These are phyloP conservation scores for Erythrobasidium hasegawianum DNA, from an alignment of 1,284 basidiomycete species.

Conservation along the genomic window DNA sequence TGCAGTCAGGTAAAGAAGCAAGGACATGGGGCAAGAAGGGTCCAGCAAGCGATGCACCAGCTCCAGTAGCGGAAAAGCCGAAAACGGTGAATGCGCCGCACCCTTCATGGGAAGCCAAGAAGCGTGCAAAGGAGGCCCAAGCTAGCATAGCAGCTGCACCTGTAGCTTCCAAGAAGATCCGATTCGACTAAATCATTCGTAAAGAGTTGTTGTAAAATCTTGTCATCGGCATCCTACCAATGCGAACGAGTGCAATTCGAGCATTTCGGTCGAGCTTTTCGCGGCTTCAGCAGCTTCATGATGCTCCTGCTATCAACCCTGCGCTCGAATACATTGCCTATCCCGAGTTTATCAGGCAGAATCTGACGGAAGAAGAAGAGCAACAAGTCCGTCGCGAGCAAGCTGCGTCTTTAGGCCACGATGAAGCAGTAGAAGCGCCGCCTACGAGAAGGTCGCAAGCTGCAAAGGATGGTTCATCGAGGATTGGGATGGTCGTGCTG, in stretches of 20 bases:
- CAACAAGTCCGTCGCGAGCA: not conserved
- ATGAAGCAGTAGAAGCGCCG: not conserved
- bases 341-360: conserved; percentile 3
- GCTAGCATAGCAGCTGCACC: conserved; percentile 42
- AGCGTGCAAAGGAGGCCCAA: conserved; percentile 63
- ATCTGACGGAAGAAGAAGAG: conserved; percentile 1
- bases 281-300: not conserved
- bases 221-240: conserved; percentile 4
- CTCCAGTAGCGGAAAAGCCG: conserved; percentile 1
- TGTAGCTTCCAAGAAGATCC: conserved; percentile 53
- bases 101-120: conserved; percentile 91
- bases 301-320: not conserved
- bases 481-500: conserved; percentile 32
- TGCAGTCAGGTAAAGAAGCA: conserved; percentile 19
- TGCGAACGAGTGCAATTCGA: conserved; percentile 1
- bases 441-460: conserved; percentile 13
- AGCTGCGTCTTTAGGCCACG: not conserved
- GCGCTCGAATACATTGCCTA: not conserved
- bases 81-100: conserved; percentile 58
- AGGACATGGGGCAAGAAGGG: conserved; percentile 22
- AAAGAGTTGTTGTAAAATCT: not conserved
- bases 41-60: conserved; percentile 18
- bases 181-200: conserved; percentile 51
- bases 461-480: conserved; percentile 22
- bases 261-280: not conserved